These are phyloP conservation scores for Tolypocladium capitatum DNA, from an alignment of 2,329 filamentous ascomycete genomes.

Conservation along the genomic window DNA sequence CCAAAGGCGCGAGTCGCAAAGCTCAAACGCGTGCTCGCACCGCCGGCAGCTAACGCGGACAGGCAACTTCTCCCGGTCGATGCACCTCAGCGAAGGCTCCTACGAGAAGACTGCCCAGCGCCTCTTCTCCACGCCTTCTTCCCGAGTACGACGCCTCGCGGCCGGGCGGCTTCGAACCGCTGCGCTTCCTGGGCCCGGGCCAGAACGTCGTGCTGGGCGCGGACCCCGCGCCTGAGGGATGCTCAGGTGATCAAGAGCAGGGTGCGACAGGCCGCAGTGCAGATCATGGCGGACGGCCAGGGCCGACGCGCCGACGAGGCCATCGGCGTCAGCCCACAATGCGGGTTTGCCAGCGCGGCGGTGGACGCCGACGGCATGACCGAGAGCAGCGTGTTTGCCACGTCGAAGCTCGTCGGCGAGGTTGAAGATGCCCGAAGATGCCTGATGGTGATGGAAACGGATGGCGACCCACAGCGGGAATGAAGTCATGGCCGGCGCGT, in stretches of 20 bases:
- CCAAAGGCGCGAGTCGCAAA: slow-evolving; percentile 40
- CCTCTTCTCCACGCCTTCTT: slow-evolving; percentile 48
- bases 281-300: slow-evolving; percentile 52
- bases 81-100: slow-evolving; percentile 50
- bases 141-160: slow-evolving; percentile 47
- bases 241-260: slow-evolving; percentile 38
- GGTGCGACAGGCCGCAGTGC: slow-evolving; percentile 44
- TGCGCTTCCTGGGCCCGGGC: slow-evolving; percentile 41
- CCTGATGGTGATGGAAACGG: too few species aligned
- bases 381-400: slow-evolving; percentile 56
- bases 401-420: slow-evolving; percentile 53
- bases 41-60: slow-evolving; percentile 15
- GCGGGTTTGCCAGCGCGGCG: slow-evolving; percentile 56
- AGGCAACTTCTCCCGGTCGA: slow-evolving; percentile 48
- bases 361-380: slow-evolving; percentile 51
- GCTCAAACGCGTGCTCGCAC: slow-evolving; percentile 11
- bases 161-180: slow-evolving; percentile 48
- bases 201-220: slow-evolving; percentile 52
- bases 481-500: too few species aligned
- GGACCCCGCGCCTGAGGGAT: slow-evolving; percentile 42
- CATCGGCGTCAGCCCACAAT: slow-evolving; percentile 56
- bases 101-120: slow-evolving; percentile 50
- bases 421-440: too few species aligned
- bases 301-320: slow-evolving; percentile 49
- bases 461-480: too few species aligned